A percentile compares a stretch with the other conserved stretches of the same genome.
Evolutionary conservation across 495 filamentous ascomycete genomes (phyloP).

Genomic region (Friedmanniomyces simplex): DNA sequence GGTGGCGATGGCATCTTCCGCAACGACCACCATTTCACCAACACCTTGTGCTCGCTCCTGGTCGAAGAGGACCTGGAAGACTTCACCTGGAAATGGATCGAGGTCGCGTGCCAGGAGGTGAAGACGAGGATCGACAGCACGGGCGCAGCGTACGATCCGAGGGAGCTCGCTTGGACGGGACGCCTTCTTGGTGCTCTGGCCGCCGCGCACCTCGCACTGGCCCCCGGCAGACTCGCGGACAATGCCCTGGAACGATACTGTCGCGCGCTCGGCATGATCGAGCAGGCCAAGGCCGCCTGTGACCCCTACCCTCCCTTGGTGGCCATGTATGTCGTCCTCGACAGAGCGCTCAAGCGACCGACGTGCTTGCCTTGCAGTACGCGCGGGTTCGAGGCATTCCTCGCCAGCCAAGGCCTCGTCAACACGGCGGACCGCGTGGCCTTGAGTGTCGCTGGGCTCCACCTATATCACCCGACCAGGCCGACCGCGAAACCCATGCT

Average conservation of each 20-base stretch:
- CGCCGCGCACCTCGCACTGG: neutral
- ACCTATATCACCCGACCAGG: neutral
- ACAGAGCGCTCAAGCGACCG: neutral
- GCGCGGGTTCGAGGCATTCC: neutral
- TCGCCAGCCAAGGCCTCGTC: neutral
- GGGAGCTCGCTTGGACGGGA: no score
- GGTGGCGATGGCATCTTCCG: neutral
- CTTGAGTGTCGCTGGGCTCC: neutral
- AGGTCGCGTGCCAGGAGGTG: no score
- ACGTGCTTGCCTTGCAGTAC: neutral
- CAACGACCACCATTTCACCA: neutral
- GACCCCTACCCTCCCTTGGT: neutral
- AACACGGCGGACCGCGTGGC: neutral
- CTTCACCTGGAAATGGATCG: neutral
- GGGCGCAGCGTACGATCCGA: no score
- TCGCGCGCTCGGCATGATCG: neutral
- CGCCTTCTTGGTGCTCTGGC: neutral
- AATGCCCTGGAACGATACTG: neutral
- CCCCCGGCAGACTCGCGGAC: neutral
- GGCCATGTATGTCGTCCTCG: neutral
- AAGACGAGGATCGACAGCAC: no score
- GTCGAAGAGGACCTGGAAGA: neutral
- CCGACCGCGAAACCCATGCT: neutral
- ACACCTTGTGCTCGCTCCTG: neutral
- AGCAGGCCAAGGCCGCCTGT: neutral